A percentile compares a stretch with the other conserved stretches of the same genome.
These are phyloP conservation scores for Bassia scoparia DNA, from an alignment of 148 eudicot species.

Conservation along the genomic window DNA sequence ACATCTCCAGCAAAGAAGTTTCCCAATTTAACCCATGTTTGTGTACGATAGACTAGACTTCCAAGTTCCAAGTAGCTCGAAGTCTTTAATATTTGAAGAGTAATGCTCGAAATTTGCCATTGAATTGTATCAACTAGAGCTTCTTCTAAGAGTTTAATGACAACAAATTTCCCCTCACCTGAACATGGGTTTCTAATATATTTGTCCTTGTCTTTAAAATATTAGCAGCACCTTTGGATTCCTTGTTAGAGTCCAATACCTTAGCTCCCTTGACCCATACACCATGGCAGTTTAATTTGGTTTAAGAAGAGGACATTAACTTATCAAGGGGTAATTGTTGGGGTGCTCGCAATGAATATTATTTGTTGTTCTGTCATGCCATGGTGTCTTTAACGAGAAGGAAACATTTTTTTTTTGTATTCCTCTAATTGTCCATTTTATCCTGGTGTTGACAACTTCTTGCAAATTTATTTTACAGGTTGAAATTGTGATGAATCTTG, in stretches of 20 bases:
- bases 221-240: constrained; percentile 87
- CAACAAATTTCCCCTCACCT: constrained; percentile 80
- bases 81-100: constrained; percentile 85
- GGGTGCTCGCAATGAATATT: neutral
- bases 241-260: constrained; percentile 81
- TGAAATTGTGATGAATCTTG: constrained; percentile 67
- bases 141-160: constrained; percentile 94
- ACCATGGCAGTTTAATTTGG: no score
- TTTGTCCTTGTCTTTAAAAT: constrained; percentile 87
- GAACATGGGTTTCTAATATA: constrained; percentile 96
- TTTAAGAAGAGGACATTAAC: neutral
- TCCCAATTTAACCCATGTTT: constrained; percentile 74
- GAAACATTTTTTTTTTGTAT: neutral
- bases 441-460: neutral
- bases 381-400: neutral
- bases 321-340: neutral
- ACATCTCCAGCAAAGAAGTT: constrained; percentile 82
- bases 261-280: constrained; percentile 99
- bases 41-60: constrained; percentile 78
- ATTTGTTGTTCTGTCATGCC: neutral
- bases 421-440: neutral
- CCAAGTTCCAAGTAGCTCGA: constrained; percentile 79
- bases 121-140: constrained; percentile 75
- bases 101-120: constrained; percentile 93
- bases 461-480: constrained; percentile 29